Evolutionary conservation across 2,329 filamentous ascomycete species (phyloP), one percentile per base, ranked within the genome.

Genomic region (Colletotrichum ledebouriae): DNA sequence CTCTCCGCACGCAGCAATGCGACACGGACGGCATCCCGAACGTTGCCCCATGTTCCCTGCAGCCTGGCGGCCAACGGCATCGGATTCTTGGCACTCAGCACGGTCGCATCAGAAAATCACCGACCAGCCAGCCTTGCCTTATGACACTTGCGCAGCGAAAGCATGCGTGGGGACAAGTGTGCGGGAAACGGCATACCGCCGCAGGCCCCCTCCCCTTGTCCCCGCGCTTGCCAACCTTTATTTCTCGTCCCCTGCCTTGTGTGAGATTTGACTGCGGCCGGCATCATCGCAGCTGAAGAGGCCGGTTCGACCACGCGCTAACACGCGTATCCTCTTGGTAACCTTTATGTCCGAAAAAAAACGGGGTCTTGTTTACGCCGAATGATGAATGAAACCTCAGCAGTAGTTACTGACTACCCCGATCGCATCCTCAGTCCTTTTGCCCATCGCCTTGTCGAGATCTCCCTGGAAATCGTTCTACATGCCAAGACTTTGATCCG

Each of bases 21-120:
- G 37, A 58, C 55, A 58, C 29, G 39, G 55, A 34, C 56, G 15
- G 11, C 41, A 59, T 59, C 56, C 46, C 42, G 41, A 59, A 59
- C 25, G 22, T 39, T 25, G 53, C 56, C 39, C 15, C 37, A 2
- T 10, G 12, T 44, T 34, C 17, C 52, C 34, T 25, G 10, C 33
- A 39, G 15, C 7, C n/a, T 25, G 22, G 22, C 2, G 22, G 22
- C 22, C 22, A 55, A 55, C 29, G 50, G 50, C 12, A 55, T n/a
- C 46, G 10, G 20, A 25, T 49, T 50, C 22, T 34, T 52, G 49
- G 49, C 49, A 34, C 25, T 15, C 25, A 17, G 46, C 46, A 49
- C 46, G 46, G 46, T 20, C 46, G 20, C n/a, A 20, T 6, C 34
- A 37, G 34, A 37, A 12, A 37, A 37, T 6, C 9, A 12, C 34